Percentiles rank a stretch among this genome's conserved stretches.
Conservation (phyloP, 768 basidiomycete genomes). For the button mushroom (Agaricus bisporus) region DNA sequence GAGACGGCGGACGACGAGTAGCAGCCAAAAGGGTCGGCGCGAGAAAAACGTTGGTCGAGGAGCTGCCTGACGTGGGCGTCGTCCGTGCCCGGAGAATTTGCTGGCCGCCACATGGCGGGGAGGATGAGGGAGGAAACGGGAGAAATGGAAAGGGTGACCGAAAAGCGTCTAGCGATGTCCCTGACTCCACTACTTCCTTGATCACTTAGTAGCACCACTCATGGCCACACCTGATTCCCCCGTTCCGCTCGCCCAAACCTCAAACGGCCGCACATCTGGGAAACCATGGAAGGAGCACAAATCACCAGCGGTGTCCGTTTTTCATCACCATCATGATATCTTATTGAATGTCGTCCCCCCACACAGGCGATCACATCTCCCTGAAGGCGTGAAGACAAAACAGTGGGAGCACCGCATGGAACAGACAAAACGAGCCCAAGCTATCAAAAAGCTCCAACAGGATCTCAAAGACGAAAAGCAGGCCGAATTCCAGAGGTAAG, state of each 20-base stretch:
- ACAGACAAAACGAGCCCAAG: slow-evolving; percentile 55
- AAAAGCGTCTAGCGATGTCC: background rate
- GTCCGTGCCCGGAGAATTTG: slow-evolving; percentile 30
- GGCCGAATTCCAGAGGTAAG: slow-evolving; percentile 57
- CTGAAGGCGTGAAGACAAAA: slow-evolving; percentile 58
- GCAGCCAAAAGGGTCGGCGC: slow-evolving; percentile 41
- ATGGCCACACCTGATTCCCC: slow-evolving; percentile 12
- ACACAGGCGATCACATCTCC: slow-evolving; percentile 62
- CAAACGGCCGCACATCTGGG: slow-evolving; percentile 62
- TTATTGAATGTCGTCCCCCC: slow-evolving; percentile 10
- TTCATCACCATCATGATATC: background rate
- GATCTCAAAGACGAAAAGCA: slow-evolving; percentile 77
- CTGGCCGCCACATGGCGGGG: slow-evolving; percentile 34
- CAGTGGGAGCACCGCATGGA: slow-evolving; percentile 66
- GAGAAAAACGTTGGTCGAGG: slow-evolving; percentile 47
- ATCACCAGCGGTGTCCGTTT: slow-evolving; percentile 42
- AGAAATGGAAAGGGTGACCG: background rate
- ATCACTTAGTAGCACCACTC: background rate
- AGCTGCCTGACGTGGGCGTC: slow-evolving; percentile 45
- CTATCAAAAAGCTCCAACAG: slow-evolving; percentile 66
- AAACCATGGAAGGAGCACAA: slow-evolving; percentile 61
- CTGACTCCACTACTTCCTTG: background rate
- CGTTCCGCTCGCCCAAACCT: slow-evolving; percentile 45
- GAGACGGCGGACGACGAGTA: slow-evolving; percentile 42
- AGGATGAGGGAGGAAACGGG: background rate